Conservation (phyloP, 2,329 filamentous ascomycete species). For the Stagonosporopsis chrysanthemi region DNA sequence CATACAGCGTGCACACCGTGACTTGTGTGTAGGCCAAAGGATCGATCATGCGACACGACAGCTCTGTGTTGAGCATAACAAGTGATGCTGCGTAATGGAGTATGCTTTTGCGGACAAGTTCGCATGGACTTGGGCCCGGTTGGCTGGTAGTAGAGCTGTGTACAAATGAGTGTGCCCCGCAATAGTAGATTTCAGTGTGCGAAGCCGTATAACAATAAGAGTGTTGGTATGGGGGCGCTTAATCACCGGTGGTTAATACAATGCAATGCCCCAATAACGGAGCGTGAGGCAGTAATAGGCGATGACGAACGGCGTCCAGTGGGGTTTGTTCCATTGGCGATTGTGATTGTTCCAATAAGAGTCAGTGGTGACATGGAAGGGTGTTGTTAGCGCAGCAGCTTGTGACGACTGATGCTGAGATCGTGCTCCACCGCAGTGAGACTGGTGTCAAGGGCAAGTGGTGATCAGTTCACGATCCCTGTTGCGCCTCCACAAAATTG, state of each 20-base stretch:
- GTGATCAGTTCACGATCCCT: neutral
- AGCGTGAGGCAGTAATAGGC: constrained; percentile 10
- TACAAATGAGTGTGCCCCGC: constrained; percentile 36
- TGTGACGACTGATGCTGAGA: constrained; percentile 24
- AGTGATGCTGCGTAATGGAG: constrained; percentile 21
- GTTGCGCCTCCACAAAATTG: neutral
- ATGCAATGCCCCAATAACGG: neutral
- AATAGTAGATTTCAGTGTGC: constrained; percentile 36
- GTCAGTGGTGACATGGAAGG: constrained; percentile 1
- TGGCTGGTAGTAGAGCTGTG: constrained; percentile 23
- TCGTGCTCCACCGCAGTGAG: constrained; percentile 16
- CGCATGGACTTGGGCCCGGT: constrained; percentile 25
- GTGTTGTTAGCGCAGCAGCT: constrained; percentile 4
- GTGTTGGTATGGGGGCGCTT: neutral
- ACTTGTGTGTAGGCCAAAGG: constrained; percentile 7
- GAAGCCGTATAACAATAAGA: constrained; percentile 10
- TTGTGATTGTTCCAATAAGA: neutral
- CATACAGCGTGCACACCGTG: constrained; percentile 9
- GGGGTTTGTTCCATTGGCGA: neutral
- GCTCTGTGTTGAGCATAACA: constrained; percentile 12
- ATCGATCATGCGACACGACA: constrained; percentile 21
- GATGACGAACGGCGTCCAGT: constrained; percentile 4
- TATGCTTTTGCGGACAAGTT: constrained; percentile 34
- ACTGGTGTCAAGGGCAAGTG: neutral
- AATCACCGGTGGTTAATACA: constrained; percentile 21